Evolutionary conservation across 768 basidiomycete species (phyloP).

Genomic region (Xerocomellus chrysenteron): DNA sequence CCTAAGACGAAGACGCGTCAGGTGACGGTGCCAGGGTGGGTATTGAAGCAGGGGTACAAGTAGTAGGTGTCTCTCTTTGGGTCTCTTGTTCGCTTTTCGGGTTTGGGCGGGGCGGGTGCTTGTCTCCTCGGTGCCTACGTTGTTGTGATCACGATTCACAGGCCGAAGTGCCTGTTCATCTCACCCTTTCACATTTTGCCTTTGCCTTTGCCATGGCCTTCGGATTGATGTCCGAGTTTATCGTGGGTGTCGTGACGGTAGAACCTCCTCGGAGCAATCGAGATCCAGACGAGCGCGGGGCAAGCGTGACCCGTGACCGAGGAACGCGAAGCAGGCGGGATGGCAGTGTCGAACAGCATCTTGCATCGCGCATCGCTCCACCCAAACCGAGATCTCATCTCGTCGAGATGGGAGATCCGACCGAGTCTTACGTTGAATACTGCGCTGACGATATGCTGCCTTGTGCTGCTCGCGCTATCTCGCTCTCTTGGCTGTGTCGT

Average conservation of each 20-base stretch:
- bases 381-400: not conserved
- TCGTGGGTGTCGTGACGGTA: slow-evolving; percentile 10
- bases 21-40: slow-evolving; percentile 33
- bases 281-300: slow-evolving; percentile 3
- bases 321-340: slow-evolving; percentile 7
- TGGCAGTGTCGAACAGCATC: slow-evolving; percentile 8
- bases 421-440: not conserved
- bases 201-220: not conserved
- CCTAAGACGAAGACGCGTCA: slow-evolving; percentile 27
- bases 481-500: not conserved
- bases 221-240: slow-evolving; percentile 1
- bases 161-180: not conserved
- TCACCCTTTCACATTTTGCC: not conserved
- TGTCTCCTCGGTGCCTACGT: slow-evolving; percentile 2
- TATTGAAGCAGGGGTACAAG: slow-evolving; percentile 24
- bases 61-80: slow-evolving; percentile 29
- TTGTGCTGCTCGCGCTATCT: not conserved
- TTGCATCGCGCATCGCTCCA: not conserved
- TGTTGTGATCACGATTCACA: not conserved
- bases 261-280: slow-evolving; percentile 18
- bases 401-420: slow-evolving; percentile 13
- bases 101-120: not conserved
- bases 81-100: not conserved
- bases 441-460: slow-evolving; percentile 1
- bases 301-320: slow-evolving; percentile 3